Conservation (phyloP, 1,284 basidiomycete genomes). For the Laetiporus sulphureus region DNA sequence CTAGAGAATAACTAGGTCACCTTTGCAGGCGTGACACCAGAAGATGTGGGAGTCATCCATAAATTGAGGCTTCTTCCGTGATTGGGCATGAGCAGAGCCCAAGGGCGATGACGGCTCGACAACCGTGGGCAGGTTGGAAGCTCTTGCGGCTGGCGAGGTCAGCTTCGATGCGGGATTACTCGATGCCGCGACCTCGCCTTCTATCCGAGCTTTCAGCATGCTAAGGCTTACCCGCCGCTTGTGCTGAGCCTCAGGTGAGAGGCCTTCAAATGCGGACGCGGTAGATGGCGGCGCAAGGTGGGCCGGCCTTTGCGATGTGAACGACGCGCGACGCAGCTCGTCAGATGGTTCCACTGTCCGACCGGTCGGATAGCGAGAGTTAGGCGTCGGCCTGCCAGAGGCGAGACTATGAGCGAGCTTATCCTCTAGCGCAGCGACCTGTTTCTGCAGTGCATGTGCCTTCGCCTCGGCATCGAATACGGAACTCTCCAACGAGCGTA, state of each 20-base stretch:
- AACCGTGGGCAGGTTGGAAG: slow-evolving; percentile 23
- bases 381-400: slow-evolving; percentile 32
- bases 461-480: slow-evolving; percentile 69
- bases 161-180: slow-evolving; percentile 26
- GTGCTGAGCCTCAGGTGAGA: slow-evolving; percentile 73
- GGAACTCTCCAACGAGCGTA: slow-evolving; percentile 66
- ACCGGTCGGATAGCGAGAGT: slow-evolving; percentile 43
- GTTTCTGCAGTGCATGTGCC: slow-evolving; percentile 66
- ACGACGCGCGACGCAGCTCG: slow-evolving; percentile 43
- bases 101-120: slow-evolving; percentile 18
- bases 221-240: slow-evolving; percentile 81
- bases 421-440: slow-evolving; percentile 55
- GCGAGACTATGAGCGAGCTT: slow-evolving; percentile 44
- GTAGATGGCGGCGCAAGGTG: slow-evolving; percentile 33
- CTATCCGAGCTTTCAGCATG: slow-evolving; percentile 87
- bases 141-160: slow-evolving; percentile 39
- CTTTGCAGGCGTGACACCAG: slow-evolving; percentile 76
- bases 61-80: slow-evolving; percentile 50
- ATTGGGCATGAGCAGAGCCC: slow-evolving; percentile 10
- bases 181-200: slow-evolving; percentile 56
- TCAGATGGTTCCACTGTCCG: slow-evolving; percentile 35
- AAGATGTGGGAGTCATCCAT: slow-evolving; percentile 80
- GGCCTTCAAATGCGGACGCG: slow-evolving; percentile 23
- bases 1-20: slow-evolving; percentile 72
- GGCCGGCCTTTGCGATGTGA: slow-evolving; percentile 36